Evolutionary conservation across 306 rosid genomes (phyloP).

Genomic region (Dryas octopetala): DNA sequence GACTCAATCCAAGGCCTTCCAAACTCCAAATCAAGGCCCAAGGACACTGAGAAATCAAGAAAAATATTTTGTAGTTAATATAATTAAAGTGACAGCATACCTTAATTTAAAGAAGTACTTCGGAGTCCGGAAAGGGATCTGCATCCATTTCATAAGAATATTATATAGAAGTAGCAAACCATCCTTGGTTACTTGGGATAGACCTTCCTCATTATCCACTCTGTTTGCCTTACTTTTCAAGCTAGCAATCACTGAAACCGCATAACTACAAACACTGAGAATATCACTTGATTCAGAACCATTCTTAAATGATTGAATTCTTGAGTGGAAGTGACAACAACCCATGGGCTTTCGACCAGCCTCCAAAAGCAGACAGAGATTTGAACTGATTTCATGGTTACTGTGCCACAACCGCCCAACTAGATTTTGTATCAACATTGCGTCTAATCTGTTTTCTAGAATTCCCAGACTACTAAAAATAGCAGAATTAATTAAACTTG

Average conservation of each 20-base stretch:
- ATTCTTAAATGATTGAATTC: slow-evolving; percentile 22
- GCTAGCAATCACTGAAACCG: slow-evolving; percentile 33
- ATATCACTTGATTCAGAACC: slow-evolving; percentile 40
- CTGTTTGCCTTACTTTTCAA: slow-evolving; percentile 29
- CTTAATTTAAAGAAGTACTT: slow-evolving; percentile 55
- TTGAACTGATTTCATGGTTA: slow-evolving; percentile 41
- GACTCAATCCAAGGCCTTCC: neutral
- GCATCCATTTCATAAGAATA: slow-evolving; percentile 49
- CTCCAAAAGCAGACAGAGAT: slow-evolving; percentile 42
- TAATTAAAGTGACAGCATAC: slow-evolving; percentile 25
- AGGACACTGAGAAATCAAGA: neutral
- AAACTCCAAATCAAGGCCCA: neutral
- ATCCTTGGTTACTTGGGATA: slow-evolving; percentile 28
- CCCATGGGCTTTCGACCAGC: slow-evolving; percentile 22
- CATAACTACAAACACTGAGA: slow-evolving; percentile 37
- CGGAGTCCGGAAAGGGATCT: slow-evolving; percentile 49
- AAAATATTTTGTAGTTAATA: neutral
- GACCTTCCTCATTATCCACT: slow-evolving; percentile 20
- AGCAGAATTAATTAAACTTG: slow-evolving; percentile 19
- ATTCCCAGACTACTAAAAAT: slow-evolving; percentile 14
- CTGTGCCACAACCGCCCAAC: slow-evolving; percentile 38
- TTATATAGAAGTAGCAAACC: slow-evolving; percentile 30
- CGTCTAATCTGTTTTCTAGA: slow-evolving; percentile 21
- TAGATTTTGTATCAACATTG: slow-evolving; percentile 40
- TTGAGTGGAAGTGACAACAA: slow-evolving; percentile 34